phyloP scores from a whole-genome alignment of 495 filamentous ascomycete species.

The Glonium stellatum region DNA sequence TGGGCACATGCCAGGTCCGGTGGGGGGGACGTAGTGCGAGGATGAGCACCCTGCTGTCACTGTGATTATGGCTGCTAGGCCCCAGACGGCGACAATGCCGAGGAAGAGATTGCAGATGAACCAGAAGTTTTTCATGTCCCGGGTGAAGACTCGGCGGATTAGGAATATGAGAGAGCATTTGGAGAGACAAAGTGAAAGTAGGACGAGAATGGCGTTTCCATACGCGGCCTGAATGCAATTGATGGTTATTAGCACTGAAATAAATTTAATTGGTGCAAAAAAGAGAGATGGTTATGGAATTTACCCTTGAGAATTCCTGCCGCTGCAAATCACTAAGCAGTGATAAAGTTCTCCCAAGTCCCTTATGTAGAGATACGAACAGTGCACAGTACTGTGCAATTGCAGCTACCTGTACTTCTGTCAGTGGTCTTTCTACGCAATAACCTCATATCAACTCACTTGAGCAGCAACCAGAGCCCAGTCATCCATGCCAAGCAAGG shows the following conservation, averaged over 20 bases:
- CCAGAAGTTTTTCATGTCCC: constrained; percentile 8
- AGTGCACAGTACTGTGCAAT: constrained; percentile 9
- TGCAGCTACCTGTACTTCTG: constrained; percentile 2
- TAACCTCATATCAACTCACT: neutral
- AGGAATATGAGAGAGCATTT: constrained; percentile 31
- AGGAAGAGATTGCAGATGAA: constrained; percentile 22
- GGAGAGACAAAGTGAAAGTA: constrained; percentile 21
- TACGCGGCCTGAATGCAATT: constrained; percentile 3
- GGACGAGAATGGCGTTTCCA: constrained; percentile 10
- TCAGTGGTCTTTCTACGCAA: neutral
- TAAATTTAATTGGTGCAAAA: neutral
- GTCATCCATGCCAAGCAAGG: constrained; percentile 13
- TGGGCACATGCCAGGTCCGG: constrained; percentile 7
- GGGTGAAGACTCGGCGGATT: constrained; percentile 25
- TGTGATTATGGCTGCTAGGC: constrained; percentile 12
- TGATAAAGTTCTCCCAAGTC: constrained; percentile 9
- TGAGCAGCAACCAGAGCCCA: constrained; percentile 9
- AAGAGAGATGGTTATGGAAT: too few species aligned
- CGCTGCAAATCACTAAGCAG: neutral
- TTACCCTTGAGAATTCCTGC: constrained; percentile 1
- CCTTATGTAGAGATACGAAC: constrained; percentile 10
- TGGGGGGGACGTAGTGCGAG: constrained; percentile 5
- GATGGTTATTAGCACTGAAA: neutral
- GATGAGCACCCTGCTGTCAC: constrained; percentile 16
- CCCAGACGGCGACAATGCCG: constrained; percentile 17